Evolutionary conservation across 2,329 filamentous ascomycete genomes (phyloP), one percentile per base, ranked within the genome.

Genomic region (Sporothrix inflata): DNA sequence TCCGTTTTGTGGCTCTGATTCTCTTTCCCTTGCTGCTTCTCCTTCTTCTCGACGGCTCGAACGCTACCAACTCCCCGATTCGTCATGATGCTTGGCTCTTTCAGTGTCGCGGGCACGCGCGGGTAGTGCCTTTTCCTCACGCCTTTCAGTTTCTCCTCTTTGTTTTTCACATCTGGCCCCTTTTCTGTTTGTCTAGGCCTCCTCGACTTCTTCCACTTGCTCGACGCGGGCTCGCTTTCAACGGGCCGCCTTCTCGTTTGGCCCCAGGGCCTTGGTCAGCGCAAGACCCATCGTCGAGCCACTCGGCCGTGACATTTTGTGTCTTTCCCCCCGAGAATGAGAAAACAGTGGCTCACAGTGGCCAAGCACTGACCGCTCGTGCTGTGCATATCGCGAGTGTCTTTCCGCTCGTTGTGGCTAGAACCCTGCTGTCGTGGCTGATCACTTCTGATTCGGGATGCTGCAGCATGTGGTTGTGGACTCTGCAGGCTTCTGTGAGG

Each of bases 341-440:
- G 34, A 40, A 42, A 24, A 19, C 21, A 30, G 51, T 55, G 51
- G 24, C 12, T 19, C 4, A 27, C 30, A 38, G 60, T 34, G 27
- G 21, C 42, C n/a, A 49, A 27, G 19, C 55, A 30, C 14, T 66
- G 61, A 45, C 34, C 21, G 24, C 16, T 49, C 27, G 24, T 49
- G 61, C 24, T 27, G 14, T 53, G 65, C 19, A 53, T 53, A 45
- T 65, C 21, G 60, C 34, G 21, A 65, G 63, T 21, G 42, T 24
- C 63, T 14, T 67, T 67, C 63, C 42, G 42, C 63, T n/a, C 24
- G 16, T 47, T 30, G n/a, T 65, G 61, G 61, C 61, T n/a, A 66
- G 40, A 34, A 5, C 21, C 42, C 40, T 27, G 40, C 21, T 51
- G 38, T 45, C 45, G 27, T 27, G 16, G 53, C 67, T 42, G 67